phyloP scores from a whole-genome alignment of 148 eudicot genomes.

The Chenopodium suecicum region DNA sequence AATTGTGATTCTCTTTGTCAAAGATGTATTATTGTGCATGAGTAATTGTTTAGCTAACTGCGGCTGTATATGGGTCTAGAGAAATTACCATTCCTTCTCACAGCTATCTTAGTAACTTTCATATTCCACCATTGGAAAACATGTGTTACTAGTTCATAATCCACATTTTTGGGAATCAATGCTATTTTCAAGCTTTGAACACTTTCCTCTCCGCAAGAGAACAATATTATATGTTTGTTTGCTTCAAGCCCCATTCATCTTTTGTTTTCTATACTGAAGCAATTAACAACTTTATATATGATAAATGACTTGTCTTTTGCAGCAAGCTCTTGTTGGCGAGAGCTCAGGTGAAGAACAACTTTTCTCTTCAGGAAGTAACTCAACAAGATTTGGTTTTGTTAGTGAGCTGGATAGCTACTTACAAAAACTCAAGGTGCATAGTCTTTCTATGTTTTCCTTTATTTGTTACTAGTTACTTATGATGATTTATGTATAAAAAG shows the following conservation, averaged over 20 bases:
- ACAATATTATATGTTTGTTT: neutral
- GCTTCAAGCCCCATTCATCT: neutral
- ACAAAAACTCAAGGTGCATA: conserved; percentile 63
- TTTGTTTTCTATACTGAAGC: neutral
- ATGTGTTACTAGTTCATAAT: neutral
- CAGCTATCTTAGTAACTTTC: neutral
- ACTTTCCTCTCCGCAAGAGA: neutral
- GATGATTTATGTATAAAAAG: neutral
- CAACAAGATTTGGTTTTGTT: conserved; percentile 40
- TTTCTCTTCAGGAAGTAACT: conserved; percentile 65
- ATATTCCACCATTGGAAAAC: neutral
- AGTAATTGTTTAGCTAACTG: conserved; percentile 3
- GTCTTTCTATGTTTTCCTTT: neutral
- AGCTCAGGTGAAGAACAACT: conserved; percentile 89
- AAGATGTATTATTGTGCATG: neutral
- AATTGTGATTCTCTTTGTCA: neutral
- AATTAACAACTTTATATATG: neutral
- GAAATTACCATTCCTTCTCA: neutral
- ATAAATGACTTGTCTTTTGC: conserved; percentile 24
- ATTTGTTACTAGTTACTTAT: neutral
- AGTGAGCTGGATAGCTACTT: conserved; percentile 64
- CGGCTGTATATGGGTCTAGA: neutral
- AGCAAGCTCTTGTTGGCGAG: conserved; percentile 98
- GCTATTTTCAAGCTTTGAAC: neutral
- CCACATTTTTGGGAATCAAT: neutral